Conservation (phyloP, 2,329 filamentous ascomycete species). For the Mollisiaceae sp. region DNA sequence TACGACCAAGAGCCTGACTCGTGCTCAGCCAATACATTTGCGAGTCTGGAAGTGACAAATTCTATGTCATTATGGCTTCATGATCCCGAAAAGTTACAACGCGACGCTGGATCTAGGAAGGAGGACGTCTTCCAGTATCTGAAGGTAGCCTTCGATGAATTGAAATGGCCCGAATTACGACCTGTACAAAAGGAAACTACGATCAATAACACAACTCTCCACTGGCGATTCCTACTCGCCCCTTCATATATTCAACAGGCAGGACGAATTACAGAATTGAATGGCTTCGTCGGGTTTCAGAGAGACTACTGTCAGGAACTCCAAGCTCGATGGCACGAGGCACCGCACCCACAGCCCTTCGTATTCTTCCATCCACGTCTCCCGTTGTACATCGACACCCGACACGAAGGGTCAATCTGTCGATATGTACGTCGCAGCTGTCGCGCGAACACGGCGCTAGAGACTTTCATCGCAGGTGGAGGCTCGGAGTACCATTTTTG, state of each 20-base stretch:
- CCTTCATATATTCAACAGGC: conserved; percentile 37
- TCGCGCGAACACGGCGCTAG: conserved; percentile 84
- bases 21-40: conserved; percentile 77
- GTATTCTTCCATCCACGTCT: conserved; percentile 88
- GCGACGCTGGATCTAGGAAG: conserved; percentile 67
- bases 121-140: conserved; percentile 70
- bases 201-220: conserved; percentile 54
- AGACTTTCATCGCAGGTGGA: conserved; percentile 75
- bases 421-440: conserved; percentile 94
- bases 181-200: conserved; percentile 36
- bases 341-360: conserved; percentile 70
- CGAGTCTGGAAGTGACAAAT: conserved; percentile 75
- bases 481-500: conserved; percentile 88
- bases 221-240: conserved; percentile 70
- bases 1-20: conserved; percentile 68
- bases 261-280: conserved; percentile 68
- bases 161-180: conserved; percentile 40
- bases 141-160: conserved; percentile 40
- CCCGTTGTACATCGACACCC: conserved; percentile 91
- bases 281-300: conserved; percentile 76
- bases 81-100: conserved; percentile 70
- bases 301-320: conserved; percentile 72
- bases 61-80: conserved; percentile 79
- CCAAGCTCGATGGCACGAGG: conserved; percentile 70
- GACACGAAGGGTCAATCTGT: conserved; percentile 82